Base-by-base conservation (phyloP, 805 yeast genomes). In the Brettanomyces nanus region DNA sequence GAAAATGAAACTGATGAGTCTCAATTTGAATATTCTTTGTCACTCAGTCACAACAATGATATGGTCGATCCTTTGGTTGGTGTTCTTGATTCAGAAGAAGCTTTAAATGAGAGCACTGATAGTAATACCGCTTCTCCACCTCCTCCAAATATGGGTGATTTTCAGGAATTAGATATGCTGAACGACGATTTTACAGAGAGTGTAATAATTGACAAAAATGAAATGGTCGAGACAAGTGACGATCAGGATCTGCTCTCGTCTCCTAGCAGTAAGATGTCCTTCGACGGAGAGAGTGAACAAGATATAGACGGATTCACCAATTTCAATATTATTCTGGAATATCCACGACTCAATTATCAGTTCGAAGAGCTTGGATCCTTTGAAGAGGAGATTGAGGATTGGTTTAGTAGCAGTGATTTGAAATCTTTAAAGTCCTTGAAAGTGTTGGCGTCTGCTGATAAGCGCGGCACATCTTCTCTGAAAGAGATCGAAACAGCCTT, bases 321-420 rank as follows among this genome's bases (percentile, higher is more conserved):
- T 38, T 53, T 43, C 36, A 57, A 59, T 37, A 51, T 61, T 22
- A 52, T 61, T 6, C 36, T 61, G 17, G 62, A 57, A 34, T 53
- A 53, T 38, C 75, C 78, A 0, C 63, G 61, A 20, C 51, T 77
- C 5, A 56, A 65, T 5, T 78, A 71, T 57, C 50, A 57, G 3
- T 64, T 62, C 40, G 33, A 52, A 4, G 75, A 71, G 35, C 47
- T 51, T 1, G 58, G 62, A 10, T 40, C 51, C 2, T 51, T 73
- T 14, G 41, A 43, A 11, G 53, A 54, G 1, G 82, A 77, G 44
- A 35, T 59, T 13, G 53, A 54, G 35, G 68, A 64, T 33, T 64
- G 69, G 69, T 64, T 64, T 37, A 48, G 53, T 19, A 43, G 31
- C 30, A 46, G 44, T 20, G 68, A 64, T 35, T 40, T 64, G 20